A percentile compares a stretch with the other conserved stretches of the same genome.
Conservation (phyloP, 345 rosid genomes). For the Populus alba region DNA sequence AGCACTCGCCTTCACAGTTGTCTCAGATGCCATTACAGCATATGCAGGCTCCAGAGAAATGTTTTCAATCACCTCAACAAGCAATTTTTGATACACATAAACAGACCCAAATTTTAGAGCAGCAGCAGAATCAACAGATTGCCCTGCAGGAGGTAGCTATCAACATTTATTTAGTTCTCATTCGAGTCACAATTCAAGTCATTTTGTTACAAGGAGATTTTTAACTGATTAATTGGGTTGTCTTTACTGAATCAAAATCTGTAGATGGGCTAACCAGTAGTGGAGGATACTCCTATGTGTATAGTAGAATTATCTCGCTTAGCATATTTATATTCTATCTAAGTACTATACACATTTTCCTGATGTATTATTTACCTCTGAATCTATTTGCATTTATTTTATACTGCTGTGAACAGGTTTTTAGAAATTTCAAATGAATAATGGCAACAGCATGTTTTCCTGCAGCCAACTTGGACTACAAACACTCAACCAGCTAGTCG, state of each 20-base stretch:
- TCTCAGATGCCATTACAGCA: conserved; percentile 36
- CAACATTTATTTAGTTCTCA: conserved; percentile 6
- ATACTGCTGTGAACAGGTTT: background rate
- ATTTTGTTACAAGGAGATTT: background rate
- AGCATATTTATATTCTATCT: background rate
- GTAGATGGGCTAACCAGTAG: background rate
- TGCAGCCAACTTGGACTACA: conserved; percentile 31
- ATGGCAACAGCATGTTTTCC: conserved; percentile 9
- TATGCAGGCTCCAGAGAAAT: conserved; percentile 34
- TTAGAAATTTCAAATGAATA: background rate
- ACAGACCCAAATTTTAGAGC: conserved; percentile 37
- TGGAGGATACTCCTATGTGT: background rate
- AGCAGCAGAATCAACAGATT: conserved; percentile 36
- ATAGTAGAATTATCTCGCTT: conserved; percentile 3
- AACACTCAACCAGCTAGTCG: conserved; percentile 30
- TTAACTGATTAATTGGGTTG: background rate
- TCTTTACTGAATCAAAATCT: background rate
- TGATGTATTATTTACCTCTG: background rate
- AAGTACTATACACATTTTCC: background rate
- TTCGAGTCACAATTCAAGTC: background rate
- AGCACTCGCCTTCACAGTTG: conserved; percentile 33
- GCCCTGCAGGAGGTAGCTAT: conserved; percentile 39
- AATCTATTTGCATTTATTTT: background rate
- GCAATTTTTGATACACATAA: conserved; percentile 39
- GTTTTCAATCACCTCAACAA: conserved; percentile 43